A percentile compares a stretch with the other conserved stretches of the same genome.
Evolutionary conservation across 371 early-diverging fungal species (phyloP).

Genomic region (Sporodiniella umbellata): DNA sequence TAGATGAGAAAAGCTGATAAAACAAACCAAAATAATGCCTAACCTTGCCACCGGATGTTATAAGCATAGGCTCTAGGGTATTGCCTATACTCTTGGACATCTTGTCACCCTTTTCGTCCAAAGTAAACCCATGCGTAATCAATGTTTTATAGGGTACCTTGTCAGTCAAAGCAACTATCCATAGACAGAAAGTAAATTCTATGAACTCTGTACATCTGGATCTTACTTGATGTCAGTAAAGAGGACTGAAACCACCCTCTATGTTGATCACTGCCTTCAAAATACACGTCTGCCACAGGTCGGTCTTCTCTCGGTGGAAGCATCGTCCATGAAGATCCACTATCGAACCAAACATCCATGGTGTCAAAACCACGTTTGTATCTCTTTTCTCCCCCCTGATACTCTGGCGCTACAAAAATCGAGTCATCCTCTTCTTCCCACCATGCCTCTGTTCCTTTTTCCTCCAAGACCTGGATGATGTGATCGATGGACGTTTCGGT

Average conservation of each 20-base stretch:
- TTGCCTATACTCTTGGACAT: conserved; percentile 96
- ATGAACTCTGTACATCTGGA: too few species aligned
- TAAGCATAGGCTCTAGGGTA: conserved; percentile 71
- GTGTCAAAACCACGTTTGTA: conserved; percentile 77
- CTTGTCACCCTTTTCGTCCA: conserved; percentile 89
- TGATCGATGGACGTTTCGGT: conserved; percentile 64
- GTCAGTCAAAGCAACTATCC: conserved; percentile 67
- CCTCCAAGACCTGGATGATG: conserved; percentile 59
- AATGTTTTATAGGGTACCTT: conserved; percentile 81
- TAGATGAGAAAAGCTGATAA: too few species aligned
- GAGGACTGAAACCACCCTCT: conserved; percentile 98
- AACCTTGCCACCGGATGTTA: conserved; percentile 72
- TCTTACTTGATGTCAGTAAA: conserved; percentile 73
- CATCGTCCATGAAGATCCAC: conserved; percentile 86
- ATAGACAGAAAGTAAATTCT: too few species aligned
- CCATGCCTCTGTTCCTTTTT: conserved; percentile 76
- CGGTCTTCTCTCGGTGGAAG: conserved; percentile 6
- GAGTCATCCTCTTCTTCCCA: conserved; percentile 72
- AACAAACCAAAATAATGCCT: too few species aligned
- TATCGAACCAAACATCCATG: conserved; percentile 96
- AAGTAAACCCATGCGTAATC: conserved; percentile 90
- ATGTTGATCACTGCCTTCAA: conserved; percentile 95
- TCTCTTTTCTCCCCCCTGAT: conserved; percentile 43
- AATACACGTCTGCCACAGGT: conserved; percentile 82
- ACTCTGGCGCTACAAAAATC: conserved; percentile 69